Evolutionary conservation across 192 early-diverging fungal species (phyloP), one percentile per base, ranked within the genome.

Genomic region (Coemansia guatemalensis): DNA sequence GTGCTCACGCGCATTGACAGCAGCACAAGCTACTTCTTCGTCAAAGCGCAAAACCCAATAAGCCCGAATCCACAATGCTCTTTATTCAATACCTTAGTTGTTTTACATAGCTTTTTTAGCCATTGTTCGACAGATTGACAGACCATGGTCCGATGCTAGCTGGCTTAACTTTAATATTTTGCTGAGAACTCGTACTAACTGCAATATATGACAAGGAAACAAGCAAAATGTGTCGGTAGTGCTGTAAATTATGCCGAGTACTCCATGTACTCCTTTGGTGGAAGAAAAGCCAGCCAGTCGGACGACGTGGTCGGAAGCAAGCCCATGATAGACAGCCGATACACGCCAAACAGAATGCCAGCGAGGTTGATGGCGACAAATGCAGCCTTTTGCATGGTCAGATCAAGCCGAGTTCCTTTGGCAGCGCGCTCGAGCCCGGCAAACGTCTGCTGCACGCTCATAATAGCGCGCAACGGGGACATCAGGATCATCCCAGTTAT

Each of bases 271-370:
- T 53, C 60, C 68, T 90, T 92, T 17, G 85, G 84, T 27, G 88
- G 87, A 54, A 95, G 65, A 73, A 99, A 99, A 0, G 93, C 91
- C 30, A 99, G 79, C 96, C 96, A 99, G 80, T 99, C 96, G 0
- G 90, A 93, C 12, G 88, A 79, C 0, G 93, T 85, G 0, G 95
- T 98, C 0, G 98, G 98, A 64, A 99, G 76, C 41, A 99, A 70
- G 18, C 98, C 98, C 96, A 99, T 98, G 49, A 89, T 83, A 27
- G 87, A 85, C 68, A 91, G 87, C 48, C 98, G 95, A 76, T 92
- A 99, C 49, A 99, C 73, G 27, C 95, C 98, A 51, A 99, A 78
- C 3, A 84, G 70, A 24, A 99, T 83, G 9, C 88, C 90, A 24
- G 85, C 82, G 39, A 92, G n/a, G 57, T 98, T 91, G 53, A 97